A percentile compares a stretch with the other conserved stretches of the same genome.
phyloP scores from a whole-genome alignment of 192 early-diverging fungal genomes.

The Bifiguratus adelaidae region DNA sequence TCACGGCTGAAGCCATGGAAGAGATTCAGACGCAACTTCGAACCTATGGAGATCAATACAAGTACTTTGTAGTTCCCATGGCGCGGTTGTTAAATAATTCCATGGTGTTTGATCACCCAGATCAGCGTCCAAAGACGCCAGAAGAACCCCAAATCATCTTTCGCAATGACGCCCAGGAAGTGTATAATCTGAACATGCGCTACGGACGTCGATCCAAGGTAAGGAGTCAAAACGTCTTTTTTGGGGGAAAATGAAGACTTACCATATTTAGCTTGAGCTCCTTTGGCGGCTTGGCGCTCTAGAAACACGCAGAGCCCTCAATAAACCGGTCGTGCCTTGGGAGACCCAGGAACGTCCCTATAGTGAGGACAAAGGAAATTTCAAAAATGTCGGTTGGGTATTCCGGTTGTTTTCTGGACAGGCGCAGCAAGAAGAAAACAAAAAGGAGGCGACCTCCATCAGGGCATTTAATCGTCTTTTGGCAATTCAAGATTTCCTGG shows the following conservation, averaged over 20 bases:
- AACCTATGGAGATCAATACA: slow-evolving; percentile 27
- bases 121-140: slow-evolving; percentile 38
- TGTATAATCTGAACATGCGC: slow-evolving; percentile 46
- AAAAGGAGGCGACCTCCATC: slow-evolving; percentile 39
- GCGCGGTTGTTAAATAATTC: slow-evolving; percentile 46
- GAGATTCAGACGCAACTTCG: slow-evolving; percentile 40
- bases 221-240: slow-evolving; percentile 5
- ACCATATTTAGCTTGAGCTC: slow-evolving; percentile 46
- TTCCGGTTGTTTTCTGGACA: slow-evolving; percentile 49
- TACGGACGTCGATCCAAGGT: slow-evolving; percentile 58
- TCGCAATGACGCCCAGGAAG: slow-evolving; percentile 37
- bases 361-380: slow-evolving; percentile 33
- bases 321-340: slow-evolving; percentile 43
- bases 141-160: slow-evolving; percentile 57
- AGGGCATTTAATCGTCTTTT: slow-evolving; percentile 47
- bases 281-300: slow-evolving; percentile 44
- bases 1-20: slow-evolving; percentile 37
- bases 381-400: slow-evolving; percentile 45
- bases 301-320: slow-evolving; percentile 26
- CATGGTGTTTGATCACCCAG: slow-evolving; percentile 29
- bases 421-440: slow-evolving; percentile 44
- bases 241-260: no score
- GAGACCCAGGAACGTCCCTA: slow-evolving; percentile 33
- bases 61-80: slow-evolving; percentile 56
- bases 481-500: slow-evolving; percentile 47